Evolutionary conservation across 352 stramenopile genomes (phyloP).

Genomic region (Globisporangium megalacanthum): DNA sequence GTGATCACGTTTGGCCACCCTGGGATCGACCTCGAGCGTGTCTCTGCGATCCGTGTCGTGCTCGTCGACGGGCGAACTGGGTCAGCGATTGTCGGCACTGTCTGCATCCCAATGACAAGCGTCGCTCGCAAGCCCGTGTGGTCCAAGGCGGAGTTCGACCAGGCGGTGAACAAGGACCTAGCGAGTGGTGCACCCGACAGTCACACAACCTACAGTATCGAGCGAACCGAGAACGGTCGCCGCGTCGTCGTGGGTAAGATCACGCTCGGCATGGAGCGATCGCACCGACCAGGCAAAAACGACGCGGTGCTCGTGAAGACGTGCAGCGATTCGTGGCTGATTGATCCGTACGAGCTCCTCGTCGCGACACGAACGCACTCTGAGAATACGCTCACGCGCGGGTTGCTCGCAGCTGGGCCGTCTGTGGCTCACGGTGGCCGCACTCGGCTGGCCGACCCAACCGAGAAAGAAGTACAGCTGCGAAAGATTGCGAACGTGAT

Average conservation of each 20-base stretch:
- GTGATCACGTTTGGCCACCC: constrained; percentile 29
- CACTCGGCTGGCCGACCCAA: constrained; percentile 19
- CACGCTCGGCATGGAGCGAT: constrained; percentile 26
- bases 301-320: constrained; percentile 30
- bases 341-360: constrained; percentile 45
- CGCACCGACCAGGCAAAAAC: constrained; percentile 12
- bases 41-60: constrained; percentile 28
- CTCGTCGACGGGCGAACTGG: constrained; percentile 22
- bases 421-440: constrained; percentile 22
- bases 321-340: constrained; percentile 35
- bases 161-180: too few relatives aligned
- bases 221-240: constrained; percentile 17
- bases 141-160: constrained; percentile 8
- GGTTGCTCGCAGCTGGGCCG: constrained; percentile 29
- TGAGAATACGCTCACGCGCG: constrained; percentile 35
- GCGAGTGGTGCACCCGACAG: background rate
- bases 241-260: constrained; percentile 48
- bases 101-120: constrained; percentile 27
- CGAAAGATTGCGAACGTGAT: constrained; percentile 45
- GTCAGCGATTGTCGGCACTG: constrained; percentile 24
- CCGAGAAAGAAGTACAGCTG: constrained; percentile 45
- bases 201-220: constrained; percentile 2
- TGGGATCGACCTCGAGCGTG: constrained; percentile 35
- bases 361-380: constrained; percentile 32
- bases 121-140: constrained; percentile 14